Conservation (phyloP, 768 basidiomycete genomes). For the Pisolithus albus region DNA sequence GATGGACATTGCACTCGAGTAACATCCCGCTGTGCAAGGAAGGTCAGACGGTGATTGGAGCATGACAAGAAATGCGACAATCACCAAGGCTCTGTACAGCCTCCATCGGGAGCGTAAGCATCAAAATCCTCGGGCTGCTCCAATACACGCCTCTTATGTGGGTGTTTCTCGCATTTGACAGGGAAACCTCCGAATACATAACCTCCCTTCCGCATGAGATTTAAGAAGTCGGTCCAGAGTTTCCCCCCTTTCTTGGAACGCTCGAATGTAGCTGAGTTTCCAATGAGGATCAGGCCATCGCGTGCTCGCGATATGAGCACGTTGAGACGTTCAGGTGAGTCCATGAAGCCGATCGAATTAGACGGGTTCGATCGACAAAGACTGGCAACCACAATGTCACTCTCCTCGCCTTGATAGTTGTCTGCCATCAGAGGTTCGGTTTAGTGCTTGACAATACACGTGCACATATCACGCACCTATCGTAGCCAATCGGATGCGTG, state of each 20-base stretch:
- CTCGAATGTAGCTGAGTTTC: slow-evolving; percentile 54
- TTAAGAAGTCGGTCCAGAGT: slow-evolving; percentile 47
- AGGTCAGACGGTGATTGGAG: neutral
- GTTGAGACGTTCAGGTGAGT: slow-evolving; percentile 59
- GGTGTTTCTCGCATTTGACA: slow-evolving; percentile 51
- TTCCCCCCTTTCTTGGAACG: slow-evolving; percentile 43
- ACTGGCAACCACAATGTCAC: slow-evolving; percentile 57
- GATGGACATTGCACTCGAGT: slow-evolving; percentile 47
- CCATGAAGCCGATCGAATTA: slow-evolving; percentile 67
- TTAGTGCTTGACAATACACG: neutral
- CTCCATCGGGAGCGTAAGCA: slow-evolving; percentile 49
- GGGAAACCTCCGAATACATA: slow-evolving; percentile 59
- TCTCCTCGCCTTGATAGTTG: slow-evolving; percentile 75
- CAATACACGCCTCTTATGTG: slow-evolving; percentile 32
- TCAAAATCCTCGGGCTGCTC: slow-evolving; percentile 44
- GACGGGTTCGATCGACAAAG: slow-evolving; percentile 53
- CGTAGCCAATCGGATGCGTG: slow-evolving; percentile 50
- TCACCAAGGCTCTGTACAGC: slow-evolving; percentile 56
- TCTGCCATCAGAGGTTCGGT: slow-evolving; percentile 31
- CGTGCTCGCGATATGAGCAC: slow-evolving; percentile 66
- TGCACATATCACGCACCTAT: slow-evolving; percentile 40
- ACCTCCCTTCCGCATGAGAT: slow-evolving; percentile 32
- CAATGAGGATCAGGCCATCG: slow-evolving; percentile 57
- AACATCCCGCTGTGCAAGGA: slow-evolving; percentile 33
- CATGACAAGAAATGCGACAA: slow-evolving; percentile 6